Percentiles rank a stretch among this genome's conserved stretches.
These are phyloP conservation scores for Paulownia fortunei DNA, from an alignment of 257 asterid species.

Conservation along the genomic window DNA sequence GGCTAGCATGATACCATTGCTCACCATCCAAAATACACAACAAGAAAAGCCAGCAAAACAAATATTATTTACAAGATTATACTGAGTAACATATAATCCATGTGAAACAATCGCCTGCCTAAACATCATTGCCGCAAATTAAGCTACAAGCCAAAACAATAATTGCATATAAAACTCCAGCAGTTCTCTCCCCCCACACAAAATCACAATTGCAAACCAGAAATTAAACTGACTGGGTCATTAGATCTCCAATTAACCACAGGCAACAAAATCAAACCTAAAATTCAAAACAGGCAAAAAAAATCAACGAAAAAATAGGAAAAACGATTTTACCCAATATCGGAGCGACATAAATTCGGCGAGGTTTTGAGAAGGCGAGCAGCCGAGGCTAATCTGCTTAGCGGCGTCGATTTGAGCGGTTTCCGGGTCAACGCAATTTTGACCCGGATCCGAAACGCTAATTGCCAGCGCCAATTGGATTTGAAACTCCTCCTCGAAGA, in stretches of 20 bases:
- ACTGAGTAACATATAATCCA: not conserved
- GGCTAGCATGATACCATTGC: not conserved
- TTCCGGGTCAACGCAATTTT: conserved; percentile 73
- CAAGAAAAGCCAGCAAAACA: not conserved
- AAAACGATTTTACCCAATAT: conserved; percentile 68
- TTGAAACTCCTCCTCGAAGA: conserved; percentile 97
- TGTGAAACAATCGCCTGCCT: not conserved
- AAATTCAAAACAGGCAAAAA: not conserved
- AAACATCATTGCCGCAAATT: conserved; percentile 3
- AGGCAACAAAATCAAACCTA: not conserved
- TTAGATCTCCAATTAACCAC: conserved; percentile 26
- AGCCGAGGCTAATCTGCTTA: conserved; percentile 92
- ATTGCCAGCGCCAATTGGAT: conserved; percentile 97
- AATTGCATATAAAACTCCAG: conserved; percentile 4
- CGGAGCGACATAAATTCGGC: conserved; percentile 78
- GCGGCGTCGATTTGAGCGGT: conserved; percentile 87
- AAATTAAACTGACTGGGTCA: not conserved
- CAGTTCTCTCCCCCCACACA: not conserved
- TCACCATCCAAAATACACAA: conserved; percentile 14
- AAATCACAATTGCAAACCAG: conserved; percentile 5
- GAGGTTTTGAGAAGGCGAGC: conserved; percentile 66
- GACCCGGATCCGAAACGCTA: conserved; percentile 87
- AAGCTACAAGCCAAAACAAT: conserved; percentile 10
- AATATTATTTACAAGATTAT: not conserved
- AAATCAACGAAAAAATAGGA: not conserved